These are phyloP conservation scores for Termitomyces sp. DNA, from an alignment of 768 basidiomycete genomes.

Conservation along the genomic window DNA sequence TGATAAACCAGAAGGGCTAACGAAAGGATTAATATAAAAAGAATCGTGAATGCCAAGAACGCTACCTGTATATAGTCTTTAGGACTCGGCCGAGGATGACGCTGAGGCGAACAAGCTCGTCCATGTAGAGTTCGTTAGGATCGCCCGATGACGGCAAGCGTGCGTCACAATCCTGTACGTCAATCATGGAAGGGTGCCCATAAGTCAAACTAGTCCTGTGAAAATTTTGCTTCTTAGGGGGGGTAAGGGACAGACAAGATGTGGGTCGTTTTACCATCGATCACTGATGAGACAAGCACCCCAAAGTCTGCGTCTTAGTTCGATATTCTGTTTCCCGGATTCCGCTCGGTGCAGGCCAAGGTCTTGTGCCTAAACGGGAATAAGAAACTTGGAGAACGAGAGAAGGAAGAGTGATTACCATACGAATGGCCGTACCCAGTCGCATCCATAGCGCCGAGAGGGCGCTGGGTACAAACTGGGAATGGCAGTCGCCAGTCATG, in stretches of 20 bases:
- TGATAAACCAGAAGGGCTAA: constrained; percentile 82
- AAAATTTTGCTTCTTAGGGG: too few species aligned
- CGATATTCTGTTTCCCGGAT: constrained; percentile 78
- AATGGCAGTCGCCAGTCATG: constrained; percentile 89
- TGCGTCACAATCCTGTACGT: constrained; percentile 94
- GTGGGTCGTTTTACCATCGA: constrained; percentile 62
- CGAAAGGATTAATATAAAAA: constrained; percentile 1
- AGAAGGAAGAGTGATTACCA: constrained; percentile 50
- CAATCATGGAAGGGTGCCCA: constrained; percentile 95
- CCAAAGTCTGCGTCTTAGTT: constrained; percentile 89
- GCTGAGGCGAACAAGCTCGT: constrained; percentile 88
- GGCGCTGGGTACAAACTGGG: constrained; percentile 82
- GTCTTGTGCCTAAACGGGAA: constrained; percentile 77
- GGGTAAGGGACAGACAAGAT: constrained; percentile 3
- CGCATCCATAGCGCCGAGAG: constrained; percentile 85
- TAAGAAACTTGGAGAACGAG: background rate
- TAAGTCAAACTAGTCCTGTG: constrained; percentile 81
- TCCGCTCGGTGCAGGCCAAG: constrained; percentile 93
- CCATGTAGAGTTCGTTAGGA: constrained; percentile 73
- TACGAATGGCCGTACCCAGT: constrained; percentile 84
- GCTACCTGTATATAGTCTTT: constrained; percentile 88
- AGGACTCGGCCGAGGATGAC: constrained; percentile 88
- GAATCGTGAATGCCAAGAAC: background rate
- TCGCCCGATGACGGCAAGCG: constrained; percentile 89
- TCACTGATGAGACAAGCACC: constrained; percentile 92